Evolutionary conservation across 306 rosid genomes (phyloP), one percentile per base, ranked within the genome.

Genomic region (Erythrophleum fordii): DNA sequence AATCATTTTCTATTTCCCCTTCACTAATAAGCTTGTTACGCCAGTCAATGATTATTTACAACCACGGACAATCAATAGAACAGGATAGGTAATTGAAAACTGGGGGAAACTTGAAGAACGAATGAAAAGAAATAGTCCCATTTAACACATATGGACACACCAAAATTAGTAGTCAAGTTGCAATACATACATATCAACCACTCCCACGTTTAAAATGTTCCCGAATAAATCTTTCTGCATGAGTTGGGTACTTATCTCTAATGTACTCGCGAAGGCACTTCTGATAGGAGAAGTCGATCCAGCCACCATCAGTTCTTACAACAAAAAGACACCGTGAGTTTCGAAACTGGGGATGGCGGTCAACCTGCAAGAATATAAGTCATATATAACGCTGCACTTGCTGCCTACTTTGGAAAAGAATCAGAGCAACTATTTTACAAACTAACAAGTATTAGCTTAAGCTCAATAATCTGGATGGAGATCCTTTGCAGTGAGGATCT

Each of bases 251-350:
- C 86, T 89, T 90, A 77, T 82, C 79, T 84, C 84, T 92, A 56
- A 91, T 80, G 84, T 91, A 90, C 80, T 83, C 89, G 37, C 86
- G 86, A 62, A 93, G 88, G 87, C 97, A 91, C 86, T 87, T 87
- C 73, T 86, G 87, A 80, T 93, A 93, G 26, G 95, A 93, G 91
- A 93, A 93, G 87, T 91, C 95, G n/a, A 85, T 87, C 95, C 98
- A 89, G 61, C 77, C 83, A 49, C 95, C 93, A 72, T 93, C 92
- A 49, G 87, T 90, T 87, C 97, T 93, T 70, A 90, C 79, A 60
- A 93, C 91, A 87, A 93, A 93, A 34, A 91, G 88, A 81, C 97
- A 93, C 84, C 97, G 87, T 42, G 93, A 87, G 42, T 34, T 44
- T 59, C 61, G 56, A 77, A 85, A 91, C 56, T 85, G 86, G 70